Percentiles rank a stretch among this genome's conserved stretches.
These are phyloP conservation scores for Exserohilum rostratum DNA, from an alignment of 2,329 filamentous ascomycete genomes.

Conservation along the genomic window DNA sequence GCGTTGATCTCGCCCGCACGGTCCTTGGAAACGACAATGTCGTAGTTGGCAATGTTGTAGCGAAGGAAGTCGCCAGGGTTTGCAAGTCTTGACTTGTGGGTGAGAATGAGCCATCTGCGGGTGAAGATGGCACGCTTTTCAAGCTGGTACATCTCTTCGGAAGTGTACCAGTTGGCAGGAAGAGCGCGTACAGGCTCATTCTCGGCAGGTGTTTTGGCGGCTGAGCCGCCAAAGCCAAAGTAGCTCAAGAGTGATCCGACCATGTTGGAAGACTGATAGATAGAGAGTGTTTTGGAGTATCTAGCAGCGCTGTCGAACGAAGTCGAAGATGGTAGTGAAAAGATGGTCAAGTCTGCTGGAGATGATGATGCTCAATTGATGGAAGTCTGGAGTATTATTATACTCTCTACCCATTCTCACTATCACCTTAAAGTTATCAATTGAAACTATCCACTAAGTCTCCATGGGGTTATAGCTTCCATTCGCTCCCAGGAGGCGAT, in stretches of 20 bases:
- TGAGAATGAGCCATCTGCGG: slow-evolving; percentile 62
- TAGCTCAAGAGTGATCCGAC: slow-evolving; percentile 36
- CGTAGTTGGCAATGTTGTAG: slow-evolving; percentile 54
- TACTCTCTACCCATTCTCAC: slow-evolving; percentile 19
- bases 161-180: slow-evolving; percentile 50
- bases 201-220: slow-evolving; percentile 19
- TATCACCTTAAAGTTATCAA: slow-evolving; percentile 34
- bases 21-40: slow-evolving; percentile 48
- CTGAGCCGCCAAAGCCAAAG: slow-evolving; percentile 31
- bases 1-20: slow-evolving; percentile 48
- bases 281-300: not conserved
- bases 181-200: slow-evolving; percentile 49
- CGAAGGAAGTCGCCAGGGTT: slow-evolving; percentile 64
- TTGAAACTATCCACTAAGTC: slow-evolving; percentile 28
- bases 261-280: slow-evolving; percentile 19
- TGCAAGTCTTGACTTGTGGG: slow-evolving; percentile 58
- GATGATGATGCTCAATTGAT: slow-evolving; percentile 13
- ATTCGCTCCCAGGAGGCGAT: slow-evolving; percentile 23
- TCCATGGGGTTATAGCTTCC: slow-evolving; percentile 40
- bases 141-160: slow-evolving; percentile 53
- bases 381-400: slow-evolving; percentile 27
- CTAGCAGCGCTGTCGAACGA: not conserved
- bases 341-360: not conserved
- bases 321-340: not conserved
- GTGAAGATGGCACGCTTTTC: slow-evolving; percentile 61